Evolutionary conservation across 352 stramenopile species (phyloP).

Genomic region (Globisporangium echinulatum): DNA sequence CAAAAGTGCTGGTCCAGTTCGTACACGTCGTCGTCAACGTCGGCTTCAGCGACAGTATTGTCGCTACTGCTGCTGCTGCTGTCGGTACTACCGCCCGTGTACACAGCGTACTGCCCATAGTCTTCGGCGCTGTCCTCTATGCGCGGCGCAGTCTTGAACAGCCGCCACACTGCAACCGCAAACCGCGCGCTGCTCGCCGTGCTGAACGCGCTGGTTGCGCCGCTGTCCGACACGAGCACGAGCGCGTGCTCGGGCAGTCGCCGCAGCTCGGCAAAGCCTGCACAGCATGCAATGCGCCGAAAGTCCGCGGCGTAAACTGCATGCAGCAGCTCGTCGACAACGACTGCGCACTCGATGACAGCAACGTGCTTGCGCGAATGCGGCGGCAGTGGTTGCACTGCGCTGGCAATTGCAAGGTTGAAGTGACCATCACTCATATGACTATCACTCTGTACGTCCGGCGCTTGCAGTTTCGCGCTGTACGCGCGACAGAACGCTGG

Average conservation of each 20-base stretch:
- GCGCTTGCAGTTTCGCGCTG: no score
- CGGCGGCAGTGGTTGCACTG: no score
- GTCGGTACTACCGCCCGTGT: conserved; percentile 12
- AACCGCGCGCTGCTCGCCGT: no score
- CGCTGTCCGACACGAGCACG: no score
- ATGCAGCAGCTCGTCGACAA: no score
- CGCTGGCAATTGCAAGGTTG: no score
- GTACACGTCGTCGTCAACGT: not conserved
- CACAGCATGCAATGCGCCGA: conserved; percentile 19
- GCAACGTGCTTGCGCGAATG: no score
- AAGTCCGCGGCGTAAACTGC: conserved; percentile 41
- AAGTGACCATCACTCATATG: no score
- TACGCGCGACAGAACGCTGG: no score
- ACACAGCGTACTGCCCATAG: conserved; percentile 49
- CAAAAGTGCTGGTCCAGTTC: not conserved
- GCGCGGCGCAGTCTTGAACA: conserved; percentile 35
- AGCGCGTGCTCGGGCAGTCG: not conserved
- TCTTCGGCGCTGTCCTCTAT: conserved; percentile 38
- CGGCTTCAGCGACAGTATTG: not conserved
- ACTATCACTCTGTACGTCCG: no score
- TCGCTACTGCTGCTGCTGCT: not conserved
- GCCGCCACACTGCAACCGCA: conserved; percentile 21
- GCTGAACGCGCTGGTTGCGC: no score
- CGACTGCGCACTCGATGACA: no score
- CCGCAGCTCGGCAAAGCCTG: conserved; percentile 25